A percentile compares a stretch with the other conserved stretches of the same genome.
Conservation (phyloP, 495 filamentous ascomycete species). For the Penicillium taxi region DNA sequence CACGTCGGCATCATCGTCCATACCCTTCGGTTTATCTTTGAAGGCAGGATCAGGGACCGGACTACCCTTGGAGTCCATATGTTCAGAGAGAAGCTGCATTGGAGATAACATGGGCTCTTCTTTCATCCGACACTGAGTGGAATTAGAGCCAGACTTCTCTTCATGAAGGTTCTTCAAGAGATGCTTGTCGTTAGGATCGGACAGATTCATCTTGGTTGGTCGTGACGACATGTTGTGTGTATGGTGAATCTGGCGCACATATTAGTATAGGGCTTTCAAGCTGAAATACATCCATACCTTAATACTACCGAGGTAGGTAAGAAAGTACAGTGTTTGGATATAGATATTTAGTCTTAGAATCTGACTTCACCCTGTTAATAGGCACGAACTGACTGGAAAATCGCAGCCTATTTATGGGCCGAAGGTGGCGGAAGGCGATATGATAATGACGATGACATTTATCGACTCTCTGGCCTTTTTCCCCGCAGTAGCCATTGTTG, state of each 20-base stretch:
- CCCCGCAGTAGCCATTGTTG: conserved; percentile 12
- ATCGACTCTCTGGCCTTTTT: conserved; percentile 15
- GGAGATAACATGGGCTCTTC: conserved; percentile 16
- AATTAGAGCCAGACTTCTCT: conserved; percentile 8
- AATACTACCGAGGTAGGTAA: not conserved
- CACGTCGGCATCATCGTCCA: conserved; percentile 20
- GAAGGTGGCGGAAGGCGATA: conserved; percentile 13
- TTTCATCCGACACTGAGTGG: conserved; percentile 7
- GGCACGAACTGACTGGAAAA: too few species aligned
- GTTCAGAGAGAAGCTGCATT: conserved; percentile 23
- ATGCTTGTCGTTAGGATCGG: conserved; percentile 16
- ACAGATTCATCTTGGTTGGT: conserved; percentile 19
- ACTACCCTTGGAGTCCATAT: conserved; percentile 29
- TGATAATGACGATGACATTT: conserved; percentile 24
- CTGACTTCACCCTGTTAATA: too few species aligned
- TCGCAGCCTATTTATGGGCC: conserved; percentile 10
- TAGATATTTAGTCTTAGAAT: not conserved
- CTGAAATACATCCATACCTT: not conserved
- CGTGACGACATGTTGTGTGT: conserved; percentile 20
- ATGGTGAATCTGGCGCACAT: not conserved
- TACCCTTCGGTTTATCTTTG: conserved; percentile 13
- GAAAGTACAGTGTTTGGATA: not conserved
- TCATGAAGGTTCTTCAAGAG: conserved; percentile 19
- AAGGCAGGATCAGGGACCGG: conserved; percentile 25
- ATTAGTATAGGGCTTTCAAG: not conserved